phyloP scores from a whole-genome alignment of 2,329 filamentous ascomycete genomes.

The Pleurostoma richardsiae region DNA sequence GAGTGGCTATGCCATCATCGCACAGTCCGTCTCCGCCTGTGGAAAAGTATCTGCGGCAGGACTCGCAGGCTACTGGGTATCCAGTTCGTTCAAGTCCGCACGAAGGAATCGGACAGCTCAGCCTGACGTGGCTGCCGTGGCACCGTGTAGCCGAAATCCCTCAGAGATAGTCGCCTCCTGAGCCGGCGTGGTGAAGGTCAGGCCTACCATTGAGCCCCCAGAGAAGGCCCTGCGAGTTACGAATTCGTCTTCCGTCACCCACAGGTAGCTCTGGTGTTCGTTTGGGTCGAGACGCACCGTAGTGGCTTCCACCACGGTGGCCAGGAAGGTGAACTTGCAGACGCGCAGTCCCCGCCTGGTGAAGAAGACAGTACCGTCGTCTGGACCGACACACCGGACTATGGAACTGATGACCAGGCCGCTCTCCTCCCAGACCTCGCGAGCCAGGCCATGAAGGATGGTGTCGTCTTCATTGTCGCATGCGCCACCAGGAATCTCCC shows the following conservation, averaged over 20 bases:
- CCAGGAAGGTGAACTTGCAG: constrained; percentile 20
- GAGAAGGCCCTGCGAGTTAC: constrained; percentile 4
- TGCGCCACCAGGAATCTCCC: constrained; percentile 37
- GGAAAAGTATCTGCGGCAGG: too few species aligned
- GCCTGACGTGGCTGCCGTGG: too few species aligned
- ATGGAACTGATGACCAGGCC: constrained; percentile 24
- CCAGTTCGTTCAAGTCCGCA: too few species aligned
- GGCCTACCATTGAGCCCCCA: constrained; percentile 5
- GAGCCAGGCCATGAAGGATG: constrained; percentile 27
- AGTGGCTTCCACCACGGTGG: constrained; percentile 10
- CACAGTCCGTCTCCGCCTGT: too few species aligned
- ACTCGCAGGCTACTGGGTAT: too few species aligned
- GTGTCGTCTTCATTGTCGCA: constrained; percentile 27
- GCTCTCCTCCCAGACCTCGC: constrained; percentile 37
- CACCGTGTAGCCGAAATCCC: constrained; percentile 11
- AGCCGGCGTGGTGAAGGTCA: constrained; percentile 15
- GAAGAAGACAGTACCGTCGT: constrained; percentile 13
- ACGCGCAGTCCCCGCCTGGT: constrained; percentile 15
- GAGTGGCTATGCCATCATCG: too few species aligned
- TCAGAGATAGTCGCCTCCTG: constrained; percentile 13
- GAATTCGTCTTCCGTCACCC: constrained; percentile 27
- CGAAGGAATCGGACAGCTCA: too few species aligned
- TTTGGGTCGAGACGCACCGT: constrained; percentile 22
- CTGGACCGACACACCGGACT: constrained; percentile 5
- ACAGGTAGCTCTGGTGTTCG: constrained; percentile 26